phyloP scores from a whole-genome alignment of 495 filamentous ascomycete species.

The Trichoderma gamsii region DNA sequence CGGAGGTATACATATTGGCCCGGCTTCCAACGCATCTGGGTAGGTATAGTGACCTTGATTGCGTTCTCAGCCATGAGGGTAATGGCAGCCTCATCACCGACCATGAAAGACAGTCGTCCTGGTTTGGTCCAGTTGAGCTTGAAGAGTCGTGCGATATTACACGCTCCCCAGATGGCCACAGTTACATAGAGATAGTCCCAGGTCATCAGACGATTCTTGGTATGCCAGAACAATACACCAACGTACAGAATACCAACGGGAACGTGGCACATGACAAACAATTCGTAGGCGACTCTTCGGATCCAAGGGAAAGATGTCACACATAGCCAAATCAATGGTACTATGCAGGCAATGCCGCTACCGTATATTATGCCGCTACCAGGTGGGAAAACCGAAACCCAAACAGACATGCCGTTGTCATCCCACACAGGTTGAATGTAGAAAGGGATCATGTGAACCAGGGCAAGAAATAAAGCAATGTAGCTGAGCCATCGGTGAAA shows the following conservation, averaged over 20 bases:
- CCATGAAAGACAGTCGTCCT: slow-evolving; percentile 63
- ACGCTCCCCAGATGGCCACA: slow-evolving; percentile 67
- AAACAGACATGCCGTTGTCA: slow-evolving; percentile 59
- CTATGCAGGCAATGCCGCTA: slow-evolving; percentile 80
- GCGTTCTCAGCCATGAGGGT: slow-evolving; percentile 85
- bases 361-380: slow-evolving; percentile 70
- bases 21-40: slow-evolving; percentile 85
- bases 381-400: slow-evolving; percentile 55
- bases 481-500: slow-evolving; percentile 93
- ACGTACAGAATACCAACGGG: slow-evolving; percentile 76
- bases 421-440: slow-evolving; percentile 85
- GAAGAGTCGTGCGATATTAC: slow-evolving; percentile 58
- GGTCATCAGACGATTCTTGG: slow-evolving; percentile 81
- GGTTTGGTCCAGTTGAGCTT: slow-evolving; percentile 87
- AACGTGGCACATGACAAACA: slow-evolving; percentile 76
- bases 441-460: slow-evolving; percentile 83
- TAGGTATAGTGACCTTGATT: slow-evolving; percentile 88
- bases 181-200: slow-evolving; percentile 89
- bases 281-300: slow-evolving; percentile 61
- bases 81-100: slow-evolving; percentile 82
- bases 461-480: slow-evolving; percentile 71
- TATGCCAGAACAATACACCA: slow-evolving; percentile 91
- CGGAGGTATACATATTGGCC: slow-evolving; percentile 93
- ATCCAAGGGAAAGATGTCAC: slow-evolving; percentile 72
- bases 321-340: slow-evolving; percentile 74